phyloP scores from a whole-genome alignment of 2,329 filamentous ascomycete genomes.

The Aquanectria penicillioides region DNA sequence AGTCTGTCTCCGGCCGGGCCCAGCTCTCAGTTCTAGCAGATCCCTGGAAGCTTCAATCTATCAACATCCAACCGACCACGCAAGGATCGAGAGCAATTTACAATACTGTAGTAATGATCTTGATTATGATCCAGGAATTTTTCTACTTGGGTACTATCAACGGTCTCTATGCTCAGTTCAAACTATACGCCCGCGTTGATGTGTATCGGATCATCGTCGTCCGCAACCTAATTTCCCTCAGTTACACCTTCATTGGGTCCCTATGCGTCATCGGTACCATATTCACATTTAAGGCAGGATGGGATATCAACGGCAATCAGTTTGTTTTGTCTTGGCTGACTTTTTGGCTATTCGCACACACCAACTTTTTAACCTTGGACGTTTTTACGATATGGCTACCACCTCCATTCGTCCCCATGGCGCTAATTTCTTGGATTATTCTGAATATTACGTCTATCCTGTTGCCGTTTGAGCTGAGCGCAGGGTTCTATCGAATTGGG shows the following conservation, averaged over 20 bases:
- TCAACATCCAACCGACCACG: slow-evolving; percentile 33
- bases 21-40: slow-evolving; percentile 31
- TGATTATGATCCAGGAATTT: slow-evolving; percentile 38
- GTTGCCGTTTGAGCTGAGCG: slow-evolving; percentile 27
- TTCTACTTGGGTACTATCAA: slow-evolving; percentile 38
- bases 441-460: slow-evolving; percentile 33
- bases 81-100: slow-evolving; percentile 39
- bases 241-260: slow-evolving; percentile 29
- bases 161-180: slow-evolving; percentile 35
- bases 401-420: slow-evolving; percentile 32
- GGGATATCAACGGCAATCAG: slow-evolving; percentile 26
- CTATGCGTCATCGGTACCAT: slow-evolving; percentile 26
- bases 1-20: slow-evolving; percentile 20
- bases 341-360: slow-evolving; percentile 33
- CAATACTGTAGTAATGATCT: slow-evolving; percentile 37
- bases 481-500: slow-evolving; percentile 29
- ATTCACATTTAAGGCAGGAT: slow-evolving; percentile 28
- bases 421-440: slow-evolving; percentile 30
- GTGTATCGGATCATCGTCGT: slow-evolving; percentile 26
- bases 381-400: slow-evolving; percentile 38
- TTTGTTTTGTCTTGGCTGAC: slow-evolving; percentile 32
- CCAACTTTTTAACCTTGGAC: slow-evolving; percentile 33
- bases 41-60: slow-evolving; percentile 33
- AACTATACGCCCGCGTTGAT: slow-evolving; percentile 24
- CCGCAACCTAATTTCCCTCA: slow-evolving; percentile 24